phyloP scores from a whole-genome alignment of 164 flowering plant species.

The Tetracentron sinense region DNA sequence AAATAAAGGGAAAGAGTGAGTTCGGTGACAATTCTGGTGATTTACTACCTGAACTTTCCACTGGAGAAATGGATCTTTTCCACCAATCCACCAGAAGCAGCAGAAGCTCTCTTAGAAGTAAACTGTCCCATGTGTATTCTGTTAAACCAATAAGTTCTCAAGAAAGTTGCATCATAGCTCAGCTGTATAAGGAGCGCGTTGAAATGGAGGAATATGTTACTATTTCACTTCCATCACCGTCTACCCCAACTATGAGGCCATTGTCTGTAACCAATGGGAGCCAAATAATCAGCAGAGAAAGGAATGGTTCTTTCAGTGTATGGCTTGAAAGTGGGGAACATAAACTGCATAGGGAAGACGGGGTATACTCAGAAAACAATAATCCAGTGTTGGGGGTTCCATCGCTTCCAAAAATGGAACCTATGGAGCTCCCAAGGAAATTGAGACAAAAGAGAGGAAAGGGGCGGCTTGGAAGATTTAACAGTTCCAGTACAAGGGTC shows the following conservation, averaged over 20 bases:
- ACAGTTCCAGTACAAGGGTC: constrained; percentile 18
- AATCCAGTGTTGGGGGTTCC: constrained; percentile 32
- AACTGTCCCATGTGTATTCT: constrained; percentile 16
- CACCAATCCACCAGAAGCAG: constrained; percentile 22
- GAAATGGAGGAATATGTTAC: constrained; percentile 51
- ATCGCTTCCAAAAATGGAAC: constrained; percentile 28
- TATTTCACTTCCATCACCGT: constrained; percentile 34
- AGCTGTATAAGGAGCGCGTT: constrained; percentile 46
- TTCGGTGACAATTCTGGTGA: constrained; percentile 9
- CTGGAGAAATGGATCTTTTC: constrained; percentile 17
- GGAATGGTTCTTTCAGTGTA: constrained; percentile 13
- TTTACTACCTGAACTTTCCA: constrained; percentile 17
- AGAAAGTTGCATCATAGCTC: constrained; percentile 77
- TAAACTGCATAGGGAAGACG: constrained; percentile 13
- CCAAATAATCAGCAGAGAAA: constrained; percentile 40
- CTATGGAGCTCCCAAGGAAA: constrained; percentile 24
- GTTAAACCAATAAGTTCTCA: constrained; percentile 51
- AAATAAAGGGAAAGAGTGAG: constrained; percentile 11
- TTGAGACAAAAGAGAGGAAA: constrained; percentile 24
- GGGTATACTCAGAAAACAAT: background rate
- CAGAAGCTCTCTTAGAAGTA: constrained; percentile 36
- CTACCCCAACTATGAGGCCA: constrained; percentile 41
- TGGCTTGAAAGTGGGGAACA: constrained; percentile 17
- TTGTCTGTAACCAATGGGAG: constrained; percentile 59
- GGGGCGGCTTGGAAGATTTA: constrained; percentile 20